A percentile compares a stretch with the other conserved stretches of the same genome.
These are phyloP conservation scores for Pseudogymnoascus sp. DNA, from an alignment of 2,329 filamentous ascomycete genomes.

Conservation along the genomic window DNA sequence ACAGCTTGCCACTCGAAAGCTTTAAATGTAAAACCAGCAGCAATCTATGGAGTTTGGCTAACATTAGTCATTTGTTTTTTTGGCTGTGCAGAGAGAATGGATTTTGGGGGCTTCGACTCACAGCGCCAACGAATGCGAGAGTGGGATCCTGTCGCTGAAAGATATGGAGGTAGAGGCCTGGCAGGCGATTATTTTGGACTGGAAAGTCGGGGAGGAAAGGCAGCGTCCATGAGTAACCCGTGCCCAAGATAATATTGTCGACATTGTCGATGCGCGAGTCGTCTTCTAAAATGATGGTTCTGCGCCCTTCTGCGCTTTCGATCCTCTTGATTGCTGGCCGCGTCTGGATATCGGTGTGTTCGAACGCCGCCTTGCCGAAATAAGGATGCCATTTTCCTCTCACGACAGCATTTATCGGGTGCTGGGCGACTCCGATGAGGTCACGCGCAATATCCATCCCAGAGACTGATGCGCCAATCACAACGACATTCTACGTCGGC, in stretches of 20 bases:
- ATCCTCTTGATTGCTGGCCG: constrained; percentile 43
- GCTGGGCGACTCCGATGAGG: constrained; percentile 38
- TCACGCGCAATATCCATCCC: constrained; percentile 55
- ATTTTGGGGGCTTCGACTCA: constrained; percentile 17
- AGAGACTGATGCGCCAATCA: constrained; percentile 59
- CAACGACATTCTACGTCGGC: constrained; percentile 36
- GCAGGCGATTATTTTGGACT: constrained; percentile 44
- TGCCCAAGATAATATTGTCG: constrained; percentile 59
- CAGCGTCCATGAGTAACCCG: constrained; percentile 58
- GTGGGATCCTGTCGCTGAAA: constrained; percentile 48
- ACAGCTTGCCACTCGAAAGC: constrained; percentile 65
- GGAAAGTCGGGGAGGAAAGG: constrained; percentile 50
- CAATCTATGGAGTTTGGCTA: constrained; percentile 21
- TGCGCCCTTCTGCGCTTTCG: constrained; percentile 24
- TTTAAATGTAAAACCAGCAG: constrained; percentile 56
- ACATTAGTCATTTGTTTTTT: background rate
- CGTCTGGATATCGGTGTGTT: constrained; percentile 46
- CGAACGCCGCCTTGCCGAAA: constrained; percentile 53
- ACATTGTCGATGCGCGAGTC: constrained; percentile 45
- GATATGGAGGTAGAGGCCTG: constrained; percentile 50
- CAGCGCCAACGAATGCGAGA: constrained; percentile 52
- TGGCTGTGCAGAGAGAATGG: background rate
- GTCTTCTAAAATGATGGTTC: constrained; percentile 50
- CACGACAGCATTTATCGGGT: constrained; percentile 47
- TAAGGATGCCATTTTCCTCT: constrained; percentile 45